These are phyloP conservation scores for Elaeis guineensis DNA, from an alignment of 176 grass and related monocot genomes.

Conservation along the genomic window DNA sequence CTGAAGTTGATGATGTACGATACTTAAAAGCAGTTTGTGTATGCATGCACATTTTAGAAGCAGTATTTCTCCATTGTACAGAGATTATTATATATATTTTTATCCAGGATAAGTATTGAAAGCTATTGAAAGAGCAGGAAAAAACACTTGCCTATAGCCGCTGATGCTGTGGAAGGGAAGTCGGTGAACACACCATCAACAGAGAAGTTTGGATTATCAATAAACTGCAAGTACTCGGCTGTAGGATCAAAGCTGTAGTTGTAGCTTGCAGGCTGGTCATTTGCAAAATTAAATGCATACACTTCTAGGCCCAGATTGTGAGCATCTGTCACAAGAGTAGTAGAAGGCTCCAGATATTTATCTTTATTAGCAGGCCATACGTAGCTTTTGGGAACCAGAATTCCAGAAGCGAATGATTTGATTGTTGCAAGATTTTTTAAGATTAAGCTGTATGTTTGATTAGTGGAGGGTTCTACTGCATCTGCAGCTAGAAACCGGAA, in stretches of 20 bases:
- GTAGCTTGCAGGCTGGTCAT: constrained; percentile 59
- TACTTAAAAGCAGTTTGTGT: too few species aligned
- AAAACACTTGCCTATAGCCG: constrained; percentile 56
- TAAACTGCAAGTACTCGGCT: constrained; percentile 71
- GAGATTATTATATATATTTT: too few species aligned
- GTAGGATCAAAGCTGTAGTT: constrained; percentile 85
- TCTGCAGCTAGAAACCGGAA: constrained; percentile 50
- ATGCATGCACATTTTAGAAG: too few species aligned
- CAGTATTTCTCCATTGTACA: too few species aligned
- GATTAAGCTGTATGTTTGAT: constrained; percentile 54
- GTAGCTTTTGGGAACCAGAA: constrained; percentile 77
- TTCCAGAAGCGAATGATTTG: constrained; percentile 60
- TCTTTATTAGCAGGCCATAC: constrained; percentile 72
- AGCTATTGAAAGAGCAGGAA: background rate
- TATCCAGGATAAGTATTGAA: too few species aligned
- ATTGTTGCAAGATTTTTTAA: constrained; percentile 48
- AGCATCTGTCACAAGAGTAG: constrained; percentile 68
- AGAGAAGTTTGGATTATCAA: constrained; percentile 60
- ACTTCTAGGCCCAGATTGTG: constrained; percentile 68
- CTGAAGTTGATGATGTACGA: too few species aligned
- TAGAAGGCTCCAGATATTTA: constrained; percentile 43
- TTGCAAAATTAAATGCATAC: constrained; percentile 56
- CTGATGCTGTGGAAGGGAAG: constrained; percentile 83
- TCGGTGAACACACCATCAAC: constrained; percentile 82
- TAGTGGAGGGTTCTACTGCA: constrained; percentile 40